phyloP scores from a whole-genome alignment of 345 rosid species.

The Lumnitzera racemosa region DNA sequence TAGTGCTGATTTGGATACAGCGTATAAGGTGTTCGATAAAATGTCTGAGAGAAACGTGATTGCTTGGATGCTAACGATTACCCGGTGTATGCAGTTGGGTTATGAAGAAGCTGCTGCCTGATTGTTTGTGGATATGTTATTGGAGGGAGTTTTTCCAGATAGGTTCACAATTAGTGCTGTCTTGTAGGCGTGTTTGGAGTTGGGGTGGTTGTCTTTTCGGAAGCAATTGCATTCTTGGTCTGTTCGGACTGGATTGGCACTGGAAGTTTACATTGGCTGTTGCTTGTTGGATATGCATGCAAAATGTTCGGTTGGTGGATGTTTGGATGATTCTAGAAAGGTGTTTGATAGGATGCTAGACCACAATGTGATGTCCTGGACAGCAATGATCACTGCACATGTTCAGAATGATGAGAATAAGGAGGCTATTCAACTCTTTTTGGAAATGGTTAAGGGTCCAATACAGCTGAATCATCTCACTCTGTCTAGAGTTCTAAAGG shows the following conservation, averaged over 20 bases:
- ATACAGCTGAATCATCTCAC: too few species aligned
- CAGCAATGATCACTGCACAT: too few species aligned
- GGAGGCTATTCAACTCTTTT: too few species aligned
- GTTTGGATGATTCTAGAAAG: too few species aligned
- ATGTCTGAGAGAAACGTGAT: conserved; percentile 49
- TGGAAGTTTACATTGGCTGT: too few species aligned
- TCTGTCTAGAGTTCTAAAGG: too few species aligned
- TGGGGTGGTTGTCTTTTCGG: conserved; percentile 13
- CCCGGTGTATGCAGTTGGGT: conserved; percentile 26
- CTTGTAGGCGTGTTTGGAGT: conserved; percentile 48
- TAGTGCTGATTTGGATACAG: conserved; percentile 30
- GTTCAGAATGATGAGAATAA: too few species aligned
- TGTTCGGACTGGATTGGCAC: conserved; percentile 26
- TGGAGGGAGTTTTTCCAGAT: conserved; percentile 42
- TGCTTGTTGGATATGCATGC: too few species aligned
- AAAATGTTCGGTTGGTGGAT: too few species aligned
- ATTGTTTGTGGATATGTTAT: conserved; percentile 46
- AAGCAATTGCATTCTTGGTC: conserved; percentile 43
- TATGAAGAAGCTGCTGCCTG: conserved; percentile 31
- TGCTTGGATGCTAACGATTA: conserved; percentile 64
- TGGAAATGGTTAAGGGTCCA: too few species aligned
- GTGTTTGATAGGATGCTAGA: too few species aligned
- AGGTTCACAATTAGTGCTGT: conserved; percentile 50
- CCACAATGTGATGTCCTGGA: too few species aligned
- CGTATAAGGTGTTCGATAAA: conserved; percentile 47